phyloP scores from a whole-genome alignment of 345 rosid species.

The Garcia nutans region DNA sequence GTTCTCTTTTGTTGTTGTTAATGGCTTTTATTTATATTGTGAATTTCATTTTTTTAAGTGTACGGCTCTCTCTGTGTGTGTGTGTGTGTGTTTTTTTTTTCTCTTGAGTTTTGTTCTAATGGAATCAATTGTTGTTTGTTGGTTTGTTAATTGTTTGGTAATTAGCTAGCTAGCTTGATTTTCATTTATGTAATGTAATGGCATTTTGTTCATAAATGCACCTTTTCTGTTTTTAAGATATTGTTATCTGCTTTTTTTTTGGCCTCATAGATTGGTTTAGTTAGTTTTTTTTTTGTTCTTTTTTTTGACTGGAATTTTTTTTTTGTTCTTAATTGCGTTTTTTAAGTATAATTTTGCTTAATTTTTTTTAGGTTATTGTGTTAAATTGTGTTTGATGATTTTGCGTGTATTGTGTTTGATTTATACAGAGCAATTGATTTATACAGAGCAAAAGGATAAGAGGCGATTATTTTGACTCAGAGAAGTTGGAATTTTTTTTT shows the following conservation, averaged over 20 bases:
- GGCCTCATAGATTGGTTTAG: too few species aligned
- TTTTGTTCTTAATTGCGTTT: not conserved
- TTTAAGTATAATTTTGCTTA: not conserved
- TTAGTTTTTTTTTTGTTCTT: not conserved
- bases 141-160: not conserved
- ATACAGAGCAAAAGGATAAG: not conserved
- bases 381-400: not conserved
- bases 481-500: not conserved
- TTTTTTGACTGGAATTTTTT: too few species aligned
- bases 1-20: not conserved
- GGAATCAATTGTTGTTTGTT: not conserved
- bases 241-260: not conserved
- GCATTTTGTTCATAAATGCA: not conserved
- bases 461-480: conserved; percentile 4
- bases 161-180: not conserved
- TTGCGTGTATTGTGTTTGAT: conserved; percentile 9
- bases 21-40: not conserved
- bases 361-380: not conserved
- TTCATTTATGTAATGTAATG: not conserved
- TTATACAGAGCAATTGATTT: not conserved
- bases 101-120: not conserved
- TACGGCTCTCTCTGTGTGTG: not conserved
- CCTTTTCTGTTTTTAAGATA: not conserved
- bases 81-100: too few species aligned
- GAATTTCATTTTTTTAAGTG: not conserved